phyloP scores from a whole-genome alignment of 2,329 filamentous ascomycete species.

The Diaporthe sp. region DNA sequence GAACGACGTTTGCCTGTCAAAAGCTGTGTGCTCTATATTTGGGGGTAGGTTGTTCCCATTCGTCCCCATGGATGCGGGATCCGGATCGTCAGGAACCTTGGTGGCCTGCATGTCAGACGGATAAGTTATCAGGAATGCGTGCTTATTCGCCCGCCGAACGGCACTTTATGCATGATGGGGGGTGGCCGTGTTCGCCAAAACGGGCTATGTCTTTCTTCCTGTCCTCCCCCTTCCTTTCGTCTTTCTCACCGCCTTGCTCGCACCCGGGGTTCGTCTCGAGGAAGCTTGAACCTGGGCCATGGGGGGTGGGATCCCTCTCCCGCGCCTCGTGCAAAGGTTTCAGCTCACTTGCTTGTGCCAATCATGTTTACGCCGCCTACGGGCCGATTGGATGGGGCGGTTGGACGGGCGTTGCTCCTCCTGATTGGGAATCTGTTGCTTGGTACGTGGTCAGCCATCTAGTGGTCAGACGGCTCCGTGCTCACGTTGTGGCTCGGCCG shows the following conservation, averaged over 20 bases:
- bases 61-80: neutral
- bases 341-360: neutral
- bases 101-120: constrained; percentile 23
- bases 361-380: constrained; percentile 3
- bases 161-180: neutral
- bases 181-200: neutral
- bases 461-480: constrained; percentile 4
- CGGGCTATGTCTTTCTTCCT: neutral
- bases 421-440: neutral
- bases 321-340: neutral
- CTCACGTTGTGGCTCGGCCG: constrained; percentile 3
- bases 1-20: constrained; percentile 1
- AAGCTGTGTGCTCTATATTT: neutral
- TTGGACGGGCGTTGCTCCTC: neutral
- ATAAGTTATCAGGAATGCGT: neutral
- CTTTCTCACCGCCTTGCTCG: constrained; percentile 2
- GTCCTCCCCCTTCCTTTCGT: neutral
- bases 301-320: neutral
- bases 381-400: constrained; percentile 6
- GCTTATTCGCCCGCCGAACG: constrained; percentile 18
- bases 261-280: constrained; percentile 16
- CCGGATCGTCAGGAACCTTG: constrained; percentile 22
- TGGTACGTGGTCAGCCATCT: neutral
- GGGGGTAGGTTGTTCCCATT: neutral
- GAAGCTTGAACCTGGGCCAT: constrained; percentile 22